These are phyloP conservation scores for Melaleuca alternifolia DNA, from an alignment of 345 rosid species.

Conservation along the genomic window DNA sequence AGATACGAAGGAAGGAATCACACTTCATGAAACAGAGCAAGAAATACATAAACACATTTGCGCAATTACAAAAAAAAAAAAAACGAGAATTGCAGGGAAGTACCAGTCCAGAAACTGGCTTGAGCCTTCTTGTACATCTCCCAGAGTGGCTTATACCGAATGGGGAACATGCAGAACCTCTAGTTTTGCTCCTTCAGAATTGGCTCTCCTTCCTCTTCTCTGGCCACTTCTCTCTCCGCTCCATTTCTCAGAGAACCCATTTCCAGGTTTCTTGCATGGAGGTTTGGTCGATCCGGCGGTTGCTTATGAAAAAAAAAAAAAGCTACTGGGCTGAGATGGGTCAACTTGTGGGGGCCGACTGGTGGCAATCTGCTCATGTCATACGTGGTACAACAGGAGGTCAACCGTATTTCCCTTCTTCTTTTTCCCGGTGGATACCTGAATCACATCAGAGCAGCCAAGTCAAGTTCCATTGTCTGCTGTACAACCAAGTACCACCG, in stretches of 20 bases:
- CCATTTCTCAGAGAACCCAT: slow-evolving; percentile 24
- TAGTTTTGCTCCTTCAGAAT: slow-evolving; percentile 53
- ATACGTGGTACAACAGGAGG: not conserved
- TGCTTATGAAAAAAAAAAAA: not conserved
- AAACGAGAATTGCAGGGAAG: not conserved
- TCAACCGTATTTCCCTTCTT: not conserved
- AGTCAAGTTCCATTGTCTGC: not conserved
- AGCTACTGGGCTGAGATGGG: not conserved
- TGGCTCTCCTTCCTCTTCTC: slow-evolving; percentile 44
- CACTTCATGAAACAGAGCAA: not conserved
- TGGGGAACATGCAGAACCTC: slow-evolving; percentile 93
- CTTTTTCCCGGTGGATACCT: not conserved
- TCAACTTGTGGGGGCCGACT: not conserved
- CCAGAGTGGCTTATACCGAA: slow-evolving; percentile 61
- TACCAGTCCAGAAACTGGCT: slow-evolving; percentile 95
- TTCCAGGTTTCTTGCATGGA: not conserved
- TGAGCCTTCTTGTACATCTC: slow-evolving; percentile 97
- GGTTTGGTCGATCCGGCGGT: not conserved
- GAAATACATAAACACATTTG: not conserved
- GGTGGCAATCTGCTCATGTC: fast-evolving
- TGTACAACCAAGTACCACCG: not conserved
- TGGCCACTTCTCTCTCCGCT: slow-evolving; percentile 2
- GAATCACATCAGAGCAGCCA: not conserved
- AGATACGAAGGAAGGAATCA: not conserved
- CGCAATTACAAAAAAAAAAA: not conserved